A percentile compares a stretch with the other conserved stretches of the same genome.
Evolutionary conservation across 2,329 filamentous ascomycete genomes (phyloP).

Genomic region (Pseudogymnoascus sp.): DNA sequence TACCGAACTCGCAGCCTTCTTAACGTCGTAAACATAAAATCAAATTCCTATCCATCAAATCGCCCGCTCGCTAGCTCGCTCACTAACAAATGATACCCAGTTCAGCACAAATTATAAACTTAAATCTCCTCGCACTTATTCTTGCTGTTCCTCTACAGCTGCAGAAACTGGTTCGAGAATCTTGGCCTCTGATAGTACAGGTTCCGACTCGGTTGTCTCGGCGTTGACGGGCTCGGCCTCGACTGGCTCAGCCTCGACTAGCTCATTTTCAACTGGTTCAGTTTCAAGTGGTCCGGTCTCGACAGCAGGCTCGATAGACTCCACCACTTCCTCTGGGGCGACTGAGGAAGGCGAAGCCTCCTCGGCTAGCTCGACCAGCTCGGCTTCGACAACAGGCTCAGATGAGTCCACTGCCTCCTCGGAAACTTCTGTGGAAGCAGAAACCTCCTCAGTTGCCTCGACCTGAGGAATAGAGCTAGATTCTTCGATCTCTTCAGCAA

Average conservation of each 20-base stretch:
- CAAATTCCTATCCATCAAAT: not conserved
- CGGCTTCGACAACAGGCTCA: not conserved
- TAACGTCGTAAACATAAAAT: constrained; percentile 2
- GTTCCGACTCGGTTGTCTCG: not conserved
- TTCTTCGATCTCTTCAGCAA: not conserved
- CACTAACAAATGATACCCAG: not conserved
- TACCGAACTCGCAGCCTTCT: not conserved
- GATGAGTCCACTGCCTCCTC: not conserved
- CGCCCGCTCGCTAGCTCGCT: constrained; percentile 3
- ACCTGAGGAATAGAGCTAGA: not conserved
- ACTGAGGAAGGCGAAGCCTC: not conserved
- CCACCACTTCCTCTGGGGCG: not conserved
- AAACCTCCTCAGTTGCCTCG: not conserved
- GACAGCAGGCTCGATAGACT: not conserved
- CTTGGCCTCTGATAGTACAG: not conserved
- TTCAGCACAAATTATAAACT: not conserved
- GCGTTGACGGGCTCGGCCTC: not conserved
- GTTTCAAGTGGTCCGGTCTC: not conserved
- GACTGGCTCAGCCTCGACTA: not conserved
- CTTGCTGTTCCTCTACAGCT: not conserved
- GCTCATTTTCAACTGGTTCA: not conserved
- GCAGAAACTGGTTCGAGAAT: not conserved
- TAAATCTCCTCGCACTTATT: not conserved
- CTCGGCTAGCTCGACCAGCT: not conserved
- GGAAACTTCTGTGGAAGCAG: not conserved